Percentiles rank a stretch among this genome's conserved stretches.
These are phyloP conservation scores for Salvia miltiorrhiza DNA, from an alignment of 257 asterid species.

Conservation along the genomic window DNA sequence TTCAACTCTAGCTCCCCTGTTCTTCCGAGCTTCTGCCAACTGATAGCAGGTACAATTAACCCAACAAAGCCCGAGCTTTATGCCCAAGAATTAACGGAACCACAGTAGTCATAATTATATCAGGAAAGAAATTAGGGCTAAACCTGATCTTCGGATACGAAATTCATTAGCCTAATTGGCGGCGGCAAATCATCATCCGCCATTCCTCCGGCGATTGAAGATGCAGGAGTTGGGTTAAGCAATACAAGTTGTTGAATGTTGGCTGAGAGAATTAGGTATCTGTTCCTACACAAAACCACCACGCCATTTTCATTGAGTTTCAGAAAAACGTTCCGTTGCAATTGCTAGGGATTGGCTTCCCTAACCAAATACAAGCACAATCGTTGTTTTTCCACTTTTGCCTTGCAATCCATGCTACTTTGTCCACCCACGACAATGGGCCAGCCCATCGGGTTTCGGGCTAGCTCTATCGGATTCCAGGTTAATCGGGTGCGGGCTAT, in stretches of 20 bases:
- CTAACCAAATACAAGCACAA: neutral
- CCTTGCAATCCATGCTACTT: no score
- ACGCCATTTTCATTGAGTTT: neutral
- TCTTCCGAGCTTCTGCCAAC: slow-evolving; percentile 75
- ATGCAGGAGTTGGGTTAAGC: neutral
- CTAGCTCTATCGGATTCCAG: no score
- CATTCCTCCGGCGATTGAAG: slow-evolving; percentile 27
- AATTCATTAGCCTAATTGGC: slow-evolving; percentile 70
- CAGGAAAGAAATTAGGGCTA: neutral
- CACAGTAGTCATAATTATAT: neutral
- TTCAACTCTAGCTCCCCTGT: slow-evolving; percentile 83
- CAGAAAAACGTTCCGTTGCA: neutral
- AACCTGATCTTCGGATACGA: slow-evolving; percentile 93
- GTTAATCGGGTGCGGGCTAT: no score
- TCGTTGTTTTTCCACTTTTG: no score
- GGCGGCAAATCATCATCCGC: slow-evolving; percentile 58
- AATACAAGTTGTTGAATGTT: neutral
- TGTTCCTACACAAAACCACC: neutral
- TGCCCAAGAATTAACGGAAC: neutral
- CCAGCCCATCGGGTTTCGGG: no score
- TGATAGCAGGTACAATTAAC: slow-evolving; percentile 13
- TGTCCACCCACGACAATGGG: no score
- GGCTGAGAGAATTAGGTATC: neutral
- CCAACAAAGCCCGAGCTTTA: neutral
- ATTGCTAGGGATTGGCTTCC: neutral